Evolutionary conservation across 2,329 filamentous ascomycete species (phyloP).

Genomic region (Purpureocillium takamizusanense): DNA sequence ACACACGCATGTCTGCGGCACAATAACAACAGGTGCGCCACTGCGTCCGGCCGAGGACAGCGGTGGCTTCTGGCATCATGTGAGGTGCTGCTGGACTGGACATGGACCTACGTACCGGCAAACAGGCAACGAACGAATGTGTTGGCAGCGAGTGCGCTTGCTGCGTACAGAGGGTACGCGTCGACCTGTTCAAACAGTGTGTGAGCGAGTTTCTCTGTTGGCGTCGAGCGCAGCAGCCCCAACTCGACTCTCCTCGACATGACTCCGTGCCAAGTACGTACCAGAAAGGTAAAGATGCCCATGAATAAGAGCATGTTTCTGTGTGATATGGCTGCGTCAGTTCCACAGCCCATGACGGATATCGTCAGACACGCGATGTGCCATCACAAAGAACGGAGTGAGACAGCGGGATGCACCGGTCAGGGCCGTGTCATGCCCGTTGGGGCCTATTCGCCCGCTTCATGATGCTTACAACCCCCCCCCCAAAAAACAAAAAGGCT

Average conservation of each 20-base stretch:
- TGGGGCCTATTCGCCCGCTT: background rate
- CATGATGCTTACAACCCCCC: conserved; percentile 1
- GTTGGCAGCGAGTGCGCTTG: conserved; percentile 74
- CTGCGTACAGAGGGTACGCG: conserved; percentile 67
- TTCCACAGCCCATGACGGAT: conserved; percentile 6
- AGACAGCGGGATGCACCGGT: too few relatives aligned
- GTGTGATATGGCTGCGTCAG: conserved; percentile 15
- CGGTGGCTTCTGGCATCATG: too few relatives aligned
- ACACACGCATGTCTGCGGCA: too few relatives aligned
- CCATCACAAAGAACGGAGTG: background rate
- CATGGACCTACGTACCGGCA: too few relatives aligned
- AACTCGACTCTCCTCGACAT: too few relatives aligned
- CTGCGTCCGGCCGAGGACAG: too few relatives aligned
- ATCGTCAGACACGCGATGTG: background rate
- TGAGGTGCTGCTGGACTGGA: too few relatives aligned
- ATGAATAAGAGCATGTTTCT: conserved; percentile 72
- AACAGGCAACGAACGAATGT: conserved; percentile 71
- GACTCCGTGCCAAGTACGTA: too few relatives aligned
- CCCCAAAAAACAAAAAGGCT: background rate
- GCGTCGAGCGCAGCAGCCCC: too few relatives aligned
- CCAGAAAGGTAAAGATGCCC: conserved; percentile 82
- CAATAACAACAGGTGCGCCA: too few relatives aligned
- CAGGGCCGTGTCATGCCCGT: background rate
- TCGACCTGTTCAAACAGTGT: conserved; percentile 55
- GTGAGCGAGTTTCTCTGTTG: too few relatives aligned